Percentiles rank a stretch among this genome's conserved stretches.
Conservation (phyloP, 306 rosid genomes). For the Sphenostylis stenocarpa region DNA sequence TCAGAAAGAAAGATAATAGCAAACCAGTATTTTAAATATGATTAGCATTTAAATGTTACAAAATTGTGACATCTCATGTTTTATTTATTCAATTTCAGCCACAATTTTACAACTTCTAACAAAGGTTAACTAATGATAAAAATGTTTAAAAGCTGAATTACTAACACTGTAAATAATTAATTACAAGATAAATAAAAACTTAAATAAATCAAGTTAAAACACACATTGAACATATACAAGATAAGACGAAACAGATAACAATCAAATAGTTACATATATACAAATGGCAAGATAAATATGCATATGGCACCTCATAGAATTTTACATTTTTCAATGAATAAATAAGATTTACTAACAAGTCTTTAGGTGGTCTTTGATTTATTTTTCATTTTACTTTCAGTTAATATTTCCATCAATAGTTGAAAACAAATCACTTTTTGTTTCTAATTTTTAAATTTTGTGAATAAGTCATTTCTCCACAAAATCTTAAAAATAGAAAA, state of each 20-base stretch:
- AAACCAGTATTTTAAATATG: neutral
- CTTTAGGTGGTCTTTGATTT: neutral
- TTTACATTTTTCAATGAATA: neutral
- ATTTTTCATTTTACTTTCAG: neutral
- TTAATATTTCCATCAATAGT: neutral
- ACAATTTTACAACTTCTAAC: too few relatives aligned
- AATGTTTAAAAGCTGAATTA: too few relatives aligned
- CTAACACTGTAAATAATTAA: too few relatives aligned
- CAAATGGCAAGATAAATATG: neutral
- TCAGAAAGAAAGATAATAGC: neutral
- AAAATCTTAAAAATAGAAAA: neutral
- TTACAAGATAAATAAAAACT: too few relatives aligned
- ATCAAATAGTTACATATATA: too few relatives aligned
- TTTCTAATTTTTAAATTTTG: neutral
- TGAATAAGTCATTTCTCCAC: neutral
- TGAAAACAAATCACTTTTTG: neutral
- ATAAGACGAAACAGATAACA: too few relatives aligned
- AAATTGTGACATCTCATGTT: too few relatives aligned
- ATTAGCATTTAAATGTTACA: too few relatives aligned
- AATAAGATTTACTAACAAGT: neutral
- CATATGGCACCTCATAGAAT: neutral
- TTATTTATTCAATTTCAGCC: too few relatives aligned
- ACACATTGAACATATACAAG: too few relatives aligned
- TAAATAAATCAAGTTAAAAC: too few relatives aligned
- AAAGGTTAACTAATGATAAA: too few relatives aligned